A percentile compares a stretch with the other conserved stretches of the same genome.
These are phyloP conservation scores for Geotrichum reessii DNA, from an alignment of 1,139 yeast species.

Conservation along the genomic window DNA sequence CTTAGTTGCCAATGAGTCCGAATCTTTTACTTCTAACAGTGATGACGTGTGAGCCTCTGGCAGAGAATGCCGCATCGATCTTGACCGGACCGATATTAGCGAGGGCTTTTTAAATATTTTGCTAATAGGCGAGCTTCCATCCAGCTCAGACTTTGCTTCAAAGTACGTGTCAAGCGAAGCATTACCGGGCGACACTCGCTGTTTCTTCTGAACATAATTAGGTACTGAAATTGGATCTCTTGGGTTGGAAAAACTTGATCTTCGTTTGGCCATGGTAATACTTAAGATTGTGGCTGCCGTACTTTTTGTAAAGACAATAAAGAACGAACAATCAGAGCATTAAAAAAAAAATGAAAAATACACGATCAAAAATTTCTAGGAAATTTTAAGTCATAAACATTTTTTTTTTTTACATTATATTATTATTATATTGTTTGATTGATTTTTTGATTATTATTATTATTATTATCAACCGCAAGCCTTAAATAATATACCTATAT, in stretches of 20 bases:
- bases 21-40: background rate
- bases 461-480: no score
- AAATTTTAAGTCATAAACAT: no score
- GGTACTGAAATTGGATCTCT: background rate
- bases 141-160: background rate
- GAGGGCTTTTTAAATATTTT: background rate
- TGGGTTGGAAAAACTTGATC: background rate
- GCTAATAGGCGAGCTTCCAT: background rate
- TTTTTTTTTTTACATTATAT: no score
- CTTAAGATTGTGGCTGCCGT: background rate
- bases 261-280: background rate
- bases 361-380: no score
- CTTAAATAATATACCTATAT: no score
- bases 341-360: background rate
- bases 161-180: background rate
- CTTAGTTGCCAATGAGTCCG: background rate
- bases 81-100: background rate
- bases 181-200: background rate
- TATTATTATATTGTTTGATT: no score
- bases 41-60: background rate
- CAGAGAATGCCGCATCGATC: background rate
- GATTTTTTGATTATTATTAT: no score
- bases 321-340: background rate
- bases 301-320: background rate
- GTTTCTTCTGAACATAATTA: background rate